These are phyloP conservation scores for Cercospora berteroae DNA, from an alignment of 2,329 filamentous ascomycete genomes.

Conservation along the genomic window DNA sequence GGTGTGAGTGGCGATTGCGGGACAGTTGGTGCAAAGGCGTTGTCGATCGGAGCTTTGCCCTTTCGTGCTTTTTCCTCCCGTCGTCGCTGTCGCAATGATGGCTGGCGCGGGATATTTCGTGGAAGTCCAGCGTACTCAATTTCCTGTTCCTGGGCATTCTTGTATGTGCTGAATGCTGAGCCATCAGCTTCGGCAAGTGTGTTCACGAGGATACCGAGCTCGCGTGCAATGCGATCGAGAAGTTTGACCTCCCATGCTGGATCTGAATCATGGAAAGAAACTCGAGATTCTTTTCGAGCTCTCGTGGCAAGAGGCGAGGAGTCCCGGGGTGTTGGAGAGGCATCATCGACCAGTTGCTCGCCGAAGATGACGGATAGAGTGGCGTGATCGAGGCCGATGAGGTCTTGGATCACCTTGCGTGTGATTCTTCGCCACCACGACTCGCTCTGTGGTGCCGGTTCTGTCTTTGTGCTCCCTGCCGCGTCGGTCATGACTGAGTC, in stretches of 20 bases:
- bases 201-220: constrained; percentile 79
- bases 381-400: constrained; percentile 87
- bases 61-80: constrained; percentile 21
- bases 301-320: constrained; percentile 34
- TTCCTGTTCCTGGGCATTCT: constrained; percentile 51
- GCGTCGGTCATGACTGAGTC: constrained; percentile 30
- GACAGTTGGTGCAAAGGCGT: constrained; percentile 35
- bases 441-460: constrained; percentile 49
- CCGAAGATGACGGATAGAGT: constrained; percentile 84
- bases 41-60: constrained; percentile 22
- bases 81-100: constrained; percentile 31
- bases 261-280: constrained; percentile 39
- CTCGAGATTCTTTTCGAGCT: constrained; percentile 33
- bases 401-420: constrained; percentile 77
- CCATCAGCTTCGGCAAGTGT: constrained; percentile 83
- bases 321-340: constrained; percentile 36
- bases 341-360: constrained; percentile 61
- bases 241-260: constrained; percentile 71
- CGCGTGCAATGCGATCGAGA: constrained; percentile 78
- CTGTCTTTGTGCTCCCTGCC: constrained; percentile 21
- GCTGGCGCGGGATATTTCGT: constrained; percentile 23
- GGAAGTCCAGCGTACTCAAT: constrained; percentile 78
- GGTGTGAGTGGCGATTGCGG: constrained; percentile 32
- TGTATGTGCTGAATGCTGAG: constrained; percentile 76
- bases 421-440: constrained; percentile 80